These are phyloP conservation scores for Alternaria burnsii DNA, from an alignment of 2,329 filamentous ascomycete genomes.

Conservation along the genomic window DNA sequence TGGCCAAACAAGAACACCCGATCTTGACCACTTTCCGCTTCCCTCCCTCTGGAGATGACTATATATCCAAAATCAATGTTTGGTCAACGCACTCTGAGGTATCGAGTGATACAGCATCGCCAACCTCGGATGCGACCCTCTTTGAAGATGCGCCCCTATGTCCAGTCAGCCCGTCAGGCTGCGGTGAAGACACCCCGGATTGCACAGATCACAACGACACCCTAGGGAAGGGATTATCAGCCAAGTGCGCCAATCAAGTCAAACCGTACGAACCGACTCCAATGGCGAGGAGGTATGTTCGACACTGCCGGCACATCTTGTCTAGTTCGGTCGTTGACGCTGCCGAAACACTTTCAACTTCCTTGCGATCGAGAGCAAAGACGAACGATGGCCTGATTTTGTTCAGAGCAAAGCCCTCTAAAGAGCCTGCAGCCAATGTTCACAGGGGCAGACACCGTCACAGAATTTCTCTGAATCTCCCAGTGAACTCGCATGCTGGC, in stretches of 20 bases:
- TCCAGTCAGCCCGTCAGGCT: background rate
- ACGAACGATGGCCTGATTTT: slow-evolving; percentile 20
- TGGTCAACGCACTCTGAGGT: background rate
- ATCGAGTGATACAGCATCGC: slow-evolving; percentile 9
- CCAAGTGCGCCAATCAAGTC: background rate
- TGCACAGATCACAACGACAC: background rate
- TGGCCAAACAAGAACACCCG: background rate
- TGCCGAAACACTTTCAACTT: background rate
- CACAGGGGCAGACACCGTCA: slow-evolving; percentile 11
- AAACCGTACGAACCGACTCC: background rate
- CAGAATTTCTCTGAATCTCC: slow-evolving; percentile 23
- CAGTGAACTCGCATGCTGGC: slow-evolving; percentile 10
- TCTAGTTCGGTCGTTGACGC: background rate
- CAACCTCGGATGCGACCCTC: slow-evolving; percentile 19
- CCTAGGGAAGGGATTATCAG: background rate
- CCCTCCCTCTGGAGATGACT: slow-evolving; percentile 1
- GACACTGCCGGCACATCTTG: slow-evolving; percentile 2
- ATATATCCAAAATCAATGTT: background rate
- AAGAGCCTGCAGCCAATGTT: background rate
- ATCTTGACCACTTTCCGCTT: background rate
- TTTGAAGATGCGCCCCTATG: slow-evolving; percentile 12
- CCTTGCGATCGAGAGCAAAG: slow-evolving; percentile 11
- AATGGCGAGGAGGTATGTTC: background rate
- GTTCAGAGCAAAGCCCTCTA: slow-evolving; percentile 16
- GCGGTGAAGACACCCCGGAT: background rate